Percentiles rank a stretch among this genome's conserved stretches.
phyloP scores from a whole-genome alignment of 495 filamentous ascomycete species.

The Podospora tetraspora region DNA sequence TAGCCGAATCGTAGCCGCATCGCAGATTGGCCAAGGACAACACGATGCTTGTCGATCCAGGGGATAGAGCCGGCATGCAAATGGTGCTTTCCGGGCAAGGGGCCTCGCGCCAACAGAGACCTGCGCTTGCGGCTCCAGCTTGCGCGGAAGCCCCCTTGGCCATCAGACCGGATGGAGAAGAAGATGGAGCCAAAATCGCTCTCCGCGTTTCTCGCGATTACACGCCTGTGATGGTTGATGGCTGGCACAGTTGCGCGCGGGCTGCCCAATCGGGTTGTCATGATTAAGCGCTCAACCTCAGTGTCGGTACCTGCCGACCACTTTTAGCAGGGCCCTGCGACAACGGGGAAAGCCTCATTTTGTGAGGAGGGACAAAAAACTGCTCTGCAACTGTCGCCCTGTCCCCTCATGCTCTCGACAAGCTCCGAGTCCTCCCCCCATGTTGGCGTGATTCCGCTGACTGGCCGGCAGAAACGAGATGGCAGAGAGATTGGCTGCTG shows the following conservation, averaged over 20 bases:
- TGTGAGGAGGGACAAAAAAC: background rate
- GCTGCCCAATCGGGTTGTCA: slow-evolving; percentile 9
- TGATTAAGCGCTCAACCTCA: slow-evolving; percentile 15
- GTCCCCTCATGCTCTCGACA: background rate
- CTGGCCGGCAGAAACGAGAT: background rate
- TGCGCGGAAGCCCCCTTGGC: background rate
- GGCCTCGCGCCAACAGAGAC: background rate
- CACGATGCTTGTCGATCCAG: background rate
- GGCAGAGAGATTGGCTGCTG: background rate
- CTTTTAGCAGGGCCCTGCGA: slow-evolving; percentile 1
- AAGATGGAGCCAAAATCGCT: background rate
- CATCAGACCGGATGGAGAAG: background rate
- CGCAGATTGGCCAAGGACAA: background rate
- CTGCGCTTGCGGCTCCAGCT: background rate
- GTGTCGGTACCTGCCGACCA: slow-evolving; percentile 5
- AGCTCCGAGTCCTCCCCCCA: background rate
- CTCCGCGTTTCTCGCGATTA: slow-evolving; percentile 12
- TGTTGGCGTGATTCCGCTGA: background rate
- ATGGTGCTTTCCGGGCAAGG: background rate
- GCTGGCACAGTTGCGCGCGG: background rate
- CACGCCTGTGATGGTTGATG: slow-evolving; percentile 6
- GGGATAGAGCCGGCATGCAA: background rate
- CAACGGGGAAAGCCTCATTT: background rate
- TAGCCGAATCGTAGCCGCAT: background rate
- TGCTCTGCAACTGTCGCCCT: background rate